Base-by-base conservation (phyloP, 2,329 filamentous ascomycete species). In the Beauveria scarabaeidicola region DNA sequence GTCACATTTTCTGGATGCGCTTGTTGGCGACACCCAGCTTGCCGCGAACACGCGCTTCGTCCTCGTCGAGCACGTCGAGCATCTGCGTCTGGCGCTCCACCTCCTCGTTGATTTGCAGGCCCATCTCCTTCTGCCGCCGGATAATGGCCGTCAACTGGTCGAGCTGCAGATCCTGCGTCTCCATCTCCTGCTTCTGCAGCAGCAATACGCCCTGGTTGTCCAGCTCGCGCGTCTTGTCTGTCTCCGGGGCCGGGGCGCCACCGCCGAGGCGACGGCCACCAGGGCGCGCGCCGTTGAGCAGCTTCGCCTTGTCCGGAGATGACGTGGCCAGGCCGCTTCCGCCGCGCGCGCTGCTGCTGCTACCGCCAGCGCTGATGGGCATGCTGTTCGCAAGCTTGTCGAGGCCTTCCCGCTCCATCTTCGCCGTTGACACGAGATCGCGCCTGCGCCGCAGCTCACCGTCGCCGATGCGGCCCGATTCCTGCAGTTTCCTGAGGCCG, bases 21-120 rank as follows among this genome's bases (percentile, higher is more conserved):
- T 85, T 85, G 76, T 88, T 90, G n/a, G 86, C 89, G 62, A 92
- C 83, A 62, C 81, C 78, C 60, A 92, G 73, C 79, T 93, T 93
- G 62, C 80, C 80, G 47, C 81, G 78, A 17, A 91, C 77, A 6
- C 86, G 77, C 62, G 86, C 83, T 3, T 81, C 80, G 72, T 91
- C 87, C 59, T 84, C 77, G 63, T 87, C 85, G 62, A 91, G 69
- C 64, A 83, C 72, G 13, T 83, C 81, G 32, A 94, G 76, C 81
- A 91, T 83, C 70, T 84, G 80, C 58, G 84, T 88, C 75, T 93
- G 89, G 64, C 83, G 73, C 57, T 85, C 81, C 59, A 92, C 79
- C 75, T 93, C 90, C 53, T 86, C 81, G 63, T 89, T 82, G 67
- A 94, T 92, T 60, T 85, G 81, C 51, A 90, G 76, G 0, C 89